Conservation (phyloP, 1,139 yeast species). For the Ashbya aceris region DNA sequence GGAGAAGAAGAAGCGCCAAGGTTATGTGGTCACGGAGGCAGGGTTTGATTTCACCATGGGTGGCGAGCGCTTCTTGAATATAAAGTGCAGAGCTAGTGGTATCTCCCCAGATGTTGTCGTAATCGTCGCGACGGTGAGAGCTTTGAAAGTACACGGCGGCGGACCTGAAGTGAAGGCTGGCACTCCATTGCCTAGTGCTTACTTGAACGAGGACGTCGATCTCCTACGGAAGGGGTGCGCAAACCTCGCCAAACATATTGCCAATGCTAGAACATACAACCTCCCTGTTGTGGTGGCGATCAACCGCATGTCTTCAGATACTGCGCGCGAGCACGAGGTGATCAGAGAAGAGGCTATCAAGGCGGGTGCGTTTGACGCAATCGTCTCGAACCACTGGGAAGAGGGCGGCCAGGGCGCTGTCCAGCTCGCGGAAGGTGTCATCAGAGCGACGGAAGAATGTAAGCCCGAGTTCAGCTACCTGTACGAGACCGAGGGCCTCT, state of each 20-base stretch:
- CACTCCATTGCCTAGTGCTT: constrained; percentile 77
- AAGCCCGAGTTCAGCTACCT: constrained; percentile 57
- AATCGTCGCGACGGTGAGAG: constrained; percentile 95
- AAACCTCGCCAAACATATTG: constrained; percentile 84
- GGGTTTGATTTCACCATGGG: constrained; percentile 99
- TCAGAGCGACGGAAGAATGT: constrained; percentile 51
- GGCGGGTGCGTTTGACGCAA: constrained; percentile 95
- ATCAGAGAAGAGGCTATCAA: constrained; percentile 75
- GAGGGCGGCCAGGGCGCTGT: constrained; percentile 96
- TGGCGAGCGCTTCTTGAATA: constrained; percentile 94
- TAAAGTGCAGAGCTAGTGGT: constrained; percentile 91
- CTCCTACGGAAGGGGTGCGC: constrained; percentile 77
- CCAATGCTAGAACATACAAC: constrained; percentile 78
- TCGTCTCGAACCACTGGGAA: constrained; percentile 96
- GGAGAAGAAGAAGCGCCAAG: constrained; percentile 55
- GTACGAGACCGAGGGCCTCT: constrained; percentile 55
- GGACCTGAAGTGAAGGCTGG: constrained; percentile 98
- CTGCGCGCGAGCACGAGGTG: constrained; percentile 73
- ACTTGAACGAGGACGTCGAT: constrained; percentile 78
- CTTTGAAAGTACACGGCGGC: constrained; percentile 95
- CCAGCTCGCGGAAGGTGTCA: constrained; percentile 77
- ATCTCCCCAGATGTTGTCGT: constrained; percentile 86
- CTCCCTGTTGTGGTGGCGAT: constrained; percentile 95
- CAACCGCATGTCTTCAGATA: constrained; percentile 81
- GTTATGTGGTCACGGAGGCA: constrained; percentile 94